Evolutionary conservation across 2,329 filamentous ascomycete genomes (phyloP).

Genomic region (Claviceps sp.): DNA sequence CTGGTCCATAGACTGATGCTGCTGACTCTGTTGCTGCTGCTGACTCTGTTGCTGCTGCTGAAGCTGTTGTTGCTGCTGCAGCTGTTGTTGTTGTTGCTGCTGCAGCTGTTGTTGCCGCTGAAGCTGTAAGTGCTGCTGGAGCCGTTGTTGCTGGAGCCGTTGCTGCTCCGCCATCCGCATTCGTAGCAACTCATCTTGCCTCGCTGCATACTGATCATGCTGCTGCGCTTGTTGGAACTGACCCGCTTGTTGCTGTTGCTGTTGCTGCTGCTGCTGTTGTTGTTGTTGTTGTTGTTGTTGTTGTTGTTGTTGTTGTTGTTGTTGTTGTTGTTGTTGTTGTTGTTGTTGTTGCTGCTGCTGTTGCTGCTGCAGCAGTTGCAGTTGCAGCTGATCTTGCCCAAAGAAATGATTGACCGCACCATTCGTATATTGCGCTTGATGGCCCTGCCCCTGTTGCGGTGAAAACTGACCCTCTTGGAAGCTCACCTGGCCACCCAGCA

Average conservation of each 20-base stretch:
- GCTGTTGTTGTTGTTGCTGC: background rate
- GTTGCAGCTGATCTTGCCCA: constrained; percentile 10
- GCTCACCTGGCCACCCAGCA: constrained; percentile 13
- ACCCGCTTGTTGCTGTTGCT: constrained; percentile 10
- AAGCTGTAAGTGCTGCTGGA: background rate
- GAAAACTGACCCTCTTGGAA: constrained; percentile 13
- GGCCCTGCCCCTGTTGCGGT: constrained; percentile 12
- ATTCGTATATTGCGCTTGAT: constrained; percentile 7
- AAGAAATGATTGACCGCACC: constrained; percentile 9
- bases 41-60: constrained; percentile 4
- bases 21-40: constrained; percentile 10
- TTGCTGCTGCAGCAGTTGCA: constrained; percentile 11
- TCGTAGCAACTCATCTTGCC: constrained; percentile 13
- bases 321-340: constrained; percentile 12
- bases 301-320: constrained; percentile 10
- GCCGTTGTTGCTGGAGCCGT: constrained; percentile 11
- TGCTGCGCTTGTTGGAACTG: constrained; percentile 10
- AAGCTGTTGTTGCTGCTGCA: background rate
- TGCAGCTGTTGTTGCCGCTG: constrained; percentile 3
- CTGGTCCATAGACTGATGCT: constrained; percentile 3
- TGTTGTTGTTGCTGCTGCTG: constrained; percentile 12
- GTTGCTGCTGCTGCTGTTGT: too few relatives aligned
- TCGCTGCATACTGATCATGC: constrained; percentile 10
- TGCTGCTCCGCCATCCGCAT: constrained; percentile 10
- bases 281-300: constrained; percentile 12